Evolutionary conservation across 495 filamentous ascomycete genomes (phyloP).

Genomic region (Amniculicola lignicola): DNA sequence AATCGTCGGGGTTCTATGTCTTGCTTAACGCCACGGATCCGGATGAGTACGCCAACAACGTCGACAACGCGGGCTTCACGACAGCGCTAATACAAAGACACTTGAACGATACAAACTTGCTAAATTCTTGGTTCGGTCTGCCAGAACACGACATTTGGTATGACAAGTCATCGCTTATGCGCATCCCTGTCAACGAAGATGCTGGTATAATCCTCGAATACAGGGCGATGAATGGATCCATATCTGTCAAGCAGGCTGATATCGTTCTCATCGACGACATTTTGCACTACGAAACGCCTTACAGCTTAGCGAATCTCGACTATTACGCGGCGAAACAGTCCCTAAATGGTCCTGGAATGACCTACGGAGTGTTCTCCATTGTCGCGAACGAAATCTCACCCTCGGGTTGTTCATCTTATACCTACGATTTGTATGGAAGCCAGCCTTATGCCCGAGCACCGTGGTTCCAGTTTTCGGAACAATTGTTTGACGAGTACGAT

Average conservation of each 20-base stretch:
- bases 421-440: constrained; percentile 57
- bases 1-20: constrained; percentile 46
- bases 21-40: constrained; percentile 75
- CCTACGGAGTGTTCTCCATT: constrained; percentile 62
- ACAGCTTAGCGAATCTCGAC: constrained; percentile 57
- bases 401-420: constrained; percentile 61
- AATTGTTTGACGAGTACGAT: constrained; percentile 62
- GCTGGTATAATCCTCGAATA: constrained; percentile 71
- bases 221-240: constrained; percentile 57
- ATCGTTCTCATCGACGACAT: constrained; percentile 60
- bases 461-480: constrained; percentile 65
- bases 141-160: constrained; percentile 44
- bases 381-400: constrained; percentile 57
- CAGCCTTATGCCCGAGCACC: constrained; percentile 55
- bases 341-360: constrained; percentile 62
- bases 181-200: constrained; percentile 37
- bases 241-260: constrained; percentile 64
- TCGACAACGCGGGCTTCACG: constrained; percentile 70
- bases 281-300: constrained; percentile 53
- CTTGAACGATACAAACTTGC: constrained; percentile 54
- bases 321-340: constrained; percentile 67
- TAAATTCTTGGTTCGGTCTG: constrained; percentile 57
- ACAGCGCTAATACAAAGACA: constrained; percentile 62
- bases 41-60: constrained; percentile 71
- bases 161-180: constrained; percentile 38